Conservation (phyloP, 805 yeast genomes). For the Pichia heedii region DNA sequence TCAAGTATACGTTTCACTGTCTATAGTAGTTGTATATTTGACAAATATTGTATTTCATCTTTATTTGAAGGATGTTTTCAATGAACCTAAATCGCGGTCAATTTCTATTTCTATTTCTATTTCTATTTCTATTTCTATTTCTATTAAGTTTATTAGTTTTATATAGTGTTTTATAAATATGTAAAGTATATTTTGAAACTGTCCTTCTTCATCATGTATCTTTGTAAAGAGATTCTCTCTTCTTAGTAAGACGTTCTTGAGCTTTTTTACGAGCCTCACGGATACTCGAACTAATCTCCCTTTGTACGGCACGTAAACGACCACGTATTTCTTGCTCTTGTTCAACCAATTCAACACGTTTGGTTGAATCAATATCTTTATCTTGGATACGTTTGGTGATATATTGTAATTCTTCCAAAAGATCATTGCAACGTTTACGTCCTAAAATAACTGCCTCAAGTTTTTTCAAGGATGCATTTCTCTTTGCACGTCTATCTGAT, state of each 20-base stretch:
- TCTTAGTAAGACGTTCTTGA: neutral
- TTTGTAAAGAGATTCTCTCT: neutral
- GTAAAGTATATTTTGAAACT: no score
- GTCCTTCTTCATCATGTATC: neutral
- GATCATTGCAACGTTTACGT: neutral
- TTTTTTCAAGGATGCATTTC: neutral
- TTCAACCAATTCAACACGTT: neutral
- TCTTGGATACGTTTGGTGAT: neutral
- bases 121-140: no score
- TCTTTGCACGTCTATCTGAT: neutral
- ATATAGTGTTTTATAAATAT: no score
- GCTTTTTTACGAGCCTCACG: neutral
- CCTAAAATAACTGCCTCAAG: neutral
- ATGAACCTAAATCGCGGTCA: no score
- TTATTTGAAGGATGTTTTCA: no score
- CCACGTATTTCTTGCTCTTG: neutral
- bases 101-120: no score
- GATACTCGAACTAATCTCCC: neutral
- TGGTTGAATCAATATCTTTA: neutral
- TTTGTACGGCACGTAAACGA: neutral
- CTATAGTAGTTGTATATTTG: no score
- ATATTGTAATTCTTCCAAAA: neutral
- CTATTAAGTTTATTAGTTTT: no score
- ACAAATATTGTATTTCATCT: no score
- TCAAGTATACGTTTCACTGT: no score